phyloP scores from a whole-genome alignment of 2,329 filamentous ascomycete species.

The Talaromyces sp. region DNA sequence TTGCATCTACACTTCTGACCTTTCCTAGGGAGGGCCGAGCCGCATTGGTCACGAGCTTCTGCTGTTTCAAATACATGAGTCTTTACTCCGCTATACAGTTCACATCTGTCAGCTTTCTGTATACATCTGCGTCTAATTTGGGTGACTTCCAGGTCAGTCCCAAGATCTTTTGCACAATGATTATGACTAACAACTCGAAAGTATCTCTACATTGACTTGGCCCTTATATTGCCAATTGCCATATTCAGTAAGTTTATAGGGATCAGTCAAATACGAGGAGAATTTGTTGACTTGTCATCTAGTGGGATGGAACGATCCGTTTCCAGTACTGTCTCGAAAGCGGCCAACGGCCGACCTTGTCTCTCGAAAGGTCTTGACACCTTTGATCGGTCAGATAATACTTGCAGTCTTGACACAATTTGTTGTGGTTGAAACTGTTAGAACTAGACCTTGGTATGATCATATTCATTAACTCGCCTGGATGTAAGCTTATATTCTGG shows the following conservation, averaged over 20 bases:
- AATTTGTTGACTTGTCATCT: constrained; percentile 11
- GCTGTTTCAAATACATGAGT: constrained; percentile 99
- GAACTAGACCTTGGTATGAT: constrained; percentile 70
- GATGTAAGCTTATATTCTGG: constrained; percentile 23
- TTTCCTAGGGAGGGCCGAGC: constrained; percentile 75
- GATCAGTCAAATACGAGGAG: not conserved
- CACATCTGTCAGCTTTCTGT: constrained; percentile 93
- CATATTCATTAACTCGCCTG: not conserved
- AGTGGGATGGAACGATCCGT: constrained; percentile 94
- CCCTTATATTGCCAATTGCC: constrained; percentile 89
- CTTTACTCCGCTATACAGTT: constrained; percentile 99
- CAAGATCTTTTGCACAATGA: not conserved
- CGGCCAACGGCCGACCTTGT: constrained; percentile 89
- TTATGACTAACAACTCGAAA: constrained; percentile 27
- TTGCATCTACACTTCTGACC: constrained; percentile 19
- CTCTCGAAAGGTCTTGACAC: constrained; percentile 84
- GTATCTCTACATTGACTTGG: constrained; percentile 92
- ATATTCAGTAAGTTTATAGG: constrained; percentile 69
- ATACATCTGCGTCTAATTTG: constrained; percentile 87
- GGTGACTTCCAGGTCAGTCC: constrained; percentile 79
- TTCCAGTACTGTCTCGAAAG: constrained; percentile 72
- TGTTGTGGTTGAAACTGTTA: constrained; percentile 69
- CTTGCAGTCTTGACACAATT: constrained; percentile 77
- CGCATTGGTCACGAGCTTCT: constrained; percentile 95
- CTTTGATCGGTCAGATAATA: constrained; percentile 81